Base-by-base conservation (phyloP, 108 stramenopile species). In the Nannochloropsis oceanica region DNA sequence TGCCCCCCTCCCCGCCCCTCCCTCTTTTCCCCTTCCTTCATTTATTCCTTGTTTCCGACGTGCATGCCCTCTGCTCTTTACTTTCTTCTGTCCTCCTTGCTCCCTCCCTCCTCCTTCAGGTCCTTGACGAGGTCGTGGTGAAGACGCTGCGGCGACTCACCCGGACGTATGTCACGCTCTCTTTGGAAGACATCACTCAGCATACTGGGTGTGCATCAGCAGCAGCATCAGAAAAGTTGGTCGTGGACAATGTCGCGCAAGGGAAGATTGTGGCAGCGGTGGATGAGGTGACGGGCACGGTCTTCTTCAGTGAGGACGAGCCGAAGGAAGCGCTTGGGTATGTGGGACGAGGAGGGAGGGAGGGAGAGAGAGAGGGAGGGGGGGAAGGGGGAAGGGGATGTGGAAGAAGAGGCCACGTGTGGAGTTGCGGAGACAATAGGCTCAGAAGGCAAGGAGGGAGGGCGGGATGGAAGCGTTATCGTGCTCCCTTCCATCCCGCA, bases 401-500 rank as follows among this genome's bases (percentile, higher is more conserved):
- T 1, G 34, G 34, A 34, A 34, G 34, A 5, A 34, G 1, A 5
- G 3, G 2, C 2, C 22, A 79, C 3, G 24, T 25, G 24, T 79
- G 24, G 24, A 22, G 24, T 24, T 79, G 1, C 5, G 22, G 24
- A 3, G 22, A 5, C 59, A 18, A 13, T 73, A 18, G 59, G 18
- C 18, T 24, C 24, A 25, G 2, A 20, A 34, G 20, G 11, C 26
- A 20, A 10, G 34, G 27, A n/a, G 81, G 27, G 42, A 27, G 42
- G n/a, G 27, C 81, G 42, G 27, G 81, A 81, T 22, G 81, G 82
- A 27, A 81, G 79, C 11, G 80, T 80, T 80, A 43, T 82, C 43
- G 12, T 80, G 26, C 46, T 27, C 18, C 24, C 27, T 44, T 91
- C 94, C 25, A 96, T 96, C 0, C 95, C 93, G 11, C 93, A 94